Conservation (phyloP, 305 asterid species). For the Salvia sclarea region DNA sequence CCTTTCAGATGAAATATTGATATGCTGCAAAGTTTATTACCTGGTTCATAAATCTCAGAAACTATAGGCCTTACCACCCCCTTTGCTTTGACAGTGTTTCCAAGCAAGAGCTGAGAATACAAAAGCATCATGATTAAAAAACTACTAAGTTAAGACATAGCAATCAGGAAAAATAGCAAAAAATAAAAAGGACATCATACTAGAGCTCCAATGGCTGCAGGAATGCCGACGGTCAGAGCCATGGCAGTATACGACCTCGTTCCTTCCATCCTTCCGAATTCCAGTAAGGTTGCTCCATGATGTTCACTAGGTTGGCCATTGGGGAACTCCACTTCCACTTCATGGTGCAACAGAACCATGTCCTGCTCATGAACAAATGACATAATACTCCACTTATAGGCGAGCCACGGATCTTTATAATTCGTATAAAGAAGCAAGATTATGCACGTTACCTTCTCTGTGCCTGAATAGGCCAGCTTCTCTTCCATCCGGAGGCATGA, state of each 20-base stretch:
- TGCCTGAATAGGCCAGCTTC: conserved; percentile 65
- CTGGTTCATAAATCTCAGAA: conserved; percentile 84
- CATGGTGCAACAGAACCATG: conserved; percentile 94
- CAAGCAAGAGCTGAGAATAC: conserved; percentile 65
- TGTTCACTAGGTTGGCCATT: conserved; percentile 53
- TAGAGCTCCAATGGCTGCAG: conserved; percentile 95
- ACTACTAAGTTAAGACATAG: neutral
- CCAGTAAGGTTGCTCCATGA: conserved; percentile 76
- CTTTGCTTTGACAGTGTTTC: conserved; percentile 51
- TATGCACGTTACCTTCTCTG: conserved; percentile 56
- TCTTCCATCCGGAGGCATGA: conserved; percentile 85
- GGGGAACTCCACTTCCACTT: conserved; percentile 79
- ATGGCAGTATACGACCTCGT: conserved; percentile 67
- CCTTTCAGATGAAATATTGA: neutral
- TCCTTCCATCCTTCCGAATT: conserved; percentile 61
- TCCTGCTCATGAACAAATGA: conserved; percentile 47
- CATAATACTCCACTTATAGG: neutral
- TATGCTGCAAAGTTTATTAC: conserved; percentile 35
- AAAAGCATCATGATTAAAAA: neutral
- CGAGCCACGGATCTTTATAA: conserved; percentile 2
- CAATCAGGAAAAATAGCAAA: neutral
- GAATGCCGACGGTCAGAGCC: conserved; percentile 95
- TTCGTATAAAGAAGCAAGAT: neutral
- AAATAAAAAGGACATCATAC: conserved; percentile 40
- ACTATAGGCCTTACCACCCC: conserved; percentile 80